These are phyloP conservation scores for Aspergillus flavus DNA, from an alignment of 2,329 filamentous ascomycete species.

Conservation along the genomic window DNA sequence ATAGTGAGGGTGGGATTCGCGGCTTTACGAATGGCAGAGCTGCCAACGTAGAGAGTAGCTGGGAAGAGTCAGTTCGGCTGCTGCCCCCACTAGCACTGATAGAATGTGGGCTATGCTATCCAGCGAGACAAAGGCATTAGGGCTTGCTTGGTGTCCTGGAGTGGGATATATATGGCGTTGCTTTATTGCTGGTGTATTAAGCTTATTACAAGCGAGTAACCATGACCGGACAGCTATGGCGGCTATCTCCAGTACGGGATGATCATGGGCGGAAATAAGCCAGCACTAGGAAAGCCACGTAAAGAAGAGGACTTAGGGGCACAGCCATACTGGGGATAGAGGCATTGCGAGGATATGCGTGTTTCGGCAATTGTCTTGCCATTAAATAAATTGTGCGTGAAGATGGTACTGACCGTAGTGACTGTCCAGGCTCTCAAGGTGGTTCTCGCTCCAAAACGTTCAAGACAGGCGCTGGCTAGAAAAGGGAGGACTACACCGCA, in stretches of 20 bases:
- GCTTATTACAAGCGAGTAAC: not conserved
- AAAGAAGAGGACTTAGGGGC: not conserved
- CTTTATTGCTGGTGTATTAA: not conserved
- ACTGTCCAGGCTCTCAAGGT: slow-evolving; percentile 51
- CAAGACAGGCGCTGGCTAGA: slow-evolving; percentile 47
- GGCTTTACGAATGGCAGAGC: slow-evolving; percentile 46
- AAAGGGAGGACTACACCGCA: slow-evolving; percentile 46
- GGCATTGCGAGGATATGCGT: not conserved
- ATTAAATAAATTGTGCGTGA: not conserved
- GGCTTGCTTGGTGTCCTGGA: not conserved
- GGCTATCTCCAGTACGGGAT: not conserved
- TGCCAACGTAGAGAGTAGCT: slow-evolving; percentile 35
- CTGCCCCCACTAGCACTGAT: not conserved
- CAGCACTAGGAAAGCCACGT: not conserved
- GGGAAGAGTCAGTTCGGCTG: slow-evolving; percentile 8
- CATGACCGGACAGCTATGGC: not conserved
- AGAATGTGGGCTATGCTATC: not conserved
- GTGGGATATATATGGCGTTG: not conserved
- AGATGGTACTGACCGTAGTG: slow-evolving; percentile 22
- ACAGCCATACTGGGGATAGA: not conserved
- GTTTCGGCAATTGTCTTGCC: not conserved
- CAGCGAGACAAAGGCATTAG: not conserved
- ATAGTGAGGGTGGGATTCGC: slow-evolving; percentile 44
- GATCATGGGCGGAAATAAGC: not conserved
- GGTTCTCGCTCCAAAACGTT: slow-evolving; percentile 47